Percentiles rank a stretch among this genome's conserved stretches.
Evolutionary conservation across 2,329 filamentous ascomycete genomes (phyloP).

Genomic region (Epichloe amarillans): DNA sequence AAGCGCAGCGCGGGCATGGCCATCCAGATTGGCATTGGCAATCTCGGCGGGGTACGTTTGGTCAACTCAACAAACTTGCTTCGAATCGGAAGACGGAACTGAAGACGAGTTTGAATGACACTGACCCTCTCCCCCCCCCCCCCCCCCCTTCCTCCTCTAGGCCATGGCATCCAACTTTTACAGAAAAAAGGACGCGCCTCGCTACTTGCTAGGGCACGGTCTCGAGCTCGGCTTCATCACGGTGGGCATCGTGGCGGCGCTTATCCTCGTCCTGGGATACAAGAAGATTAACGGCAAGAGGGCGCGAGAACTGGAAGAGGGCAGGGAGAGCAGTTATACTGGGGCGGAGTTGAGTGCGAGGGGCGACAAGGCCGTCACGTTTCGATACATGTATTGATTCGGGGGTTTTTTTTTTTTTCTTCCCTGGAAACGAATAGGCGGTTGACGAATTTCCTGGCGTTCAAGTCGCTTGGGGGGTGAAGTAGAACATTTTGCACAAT

Average conservation of each 20-base stretch:
- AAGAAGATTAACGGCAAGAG: conserved; percentile 44
- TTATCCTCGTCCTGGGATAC: conserved; percentile 37
- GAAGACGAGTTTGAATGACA: neutral
- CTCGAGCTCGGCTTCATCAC: conserved; percentile 37
- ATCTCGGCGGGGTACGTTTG: conserved; percentile 34
- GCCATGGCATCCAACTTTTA: conserved; percentile 66
- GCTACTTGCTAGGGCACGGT: conserved; percentile 36
- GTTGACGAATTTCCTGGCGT: no score
- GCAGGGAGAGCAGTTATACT: conserved; percentile 24
- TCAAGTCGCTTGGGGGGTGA: no score
- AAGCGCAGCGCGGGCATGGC: conserved; percentile 57
- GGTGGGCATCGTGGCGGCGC: conserved; percentile 29
- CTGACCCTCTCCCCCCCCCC: neutral
- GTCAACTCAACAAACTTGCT: neutral
- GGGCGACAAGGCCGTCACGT: conserved; percentile 50
- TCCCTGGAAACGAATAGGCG: no score
- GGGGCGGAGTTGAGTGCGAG: conserved; percentile 39
- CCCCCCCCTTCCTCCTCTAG: conserved; percentile 11
- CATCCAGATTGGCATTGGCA: conserved; percentile 48
- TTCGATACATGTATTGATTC: conserved; percentile 41
- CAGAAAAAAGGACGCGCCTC: conserved; percentile 33
- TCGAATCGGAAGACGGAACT: neutral
- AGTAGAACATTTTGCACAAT: no score
- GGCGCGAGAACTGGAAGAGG: conserved; percentile 28
- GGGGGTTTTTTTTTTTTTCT: no score